Percentiles rank a stretch among this genome's conserved stretches.
phyloP scores from a whole-genome alignment of 345 rosid species.

The Draba incana region DNA sequence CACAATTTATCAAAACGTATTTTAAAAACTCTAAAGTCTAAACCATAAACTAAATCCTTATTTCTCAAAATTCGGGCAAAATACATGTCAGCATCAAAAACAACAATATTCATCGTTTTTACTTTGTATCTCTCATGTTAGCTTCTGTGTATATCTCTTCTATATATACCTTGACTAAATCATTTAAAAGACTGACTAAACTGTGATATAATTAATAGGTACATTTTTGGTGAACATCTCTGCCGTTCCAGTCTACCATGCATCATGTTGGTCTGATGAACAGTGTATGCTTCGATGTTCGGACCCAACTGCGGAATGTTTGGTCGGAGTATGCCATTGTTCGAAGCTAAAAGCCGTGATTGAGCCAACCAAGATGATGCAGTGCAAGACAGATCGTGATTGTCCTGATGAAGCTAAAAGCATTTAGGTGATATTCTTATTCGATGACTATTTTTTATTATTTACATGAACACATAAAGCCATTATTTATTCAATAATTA shows the following conservation, averaged over 20 bases:
- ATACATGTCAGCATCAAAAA: constrained; percentile 13
- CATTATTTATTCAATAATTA: no score
- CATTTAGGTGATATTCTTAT: no score
- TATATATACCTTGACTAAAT: background rate
- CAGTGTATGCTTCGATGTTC: background rate
- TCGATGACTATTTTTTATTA: no score
- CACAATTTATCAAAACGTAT: no score
- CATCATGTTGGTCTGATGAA: background rate
- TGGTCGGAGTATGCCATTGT: background rate
- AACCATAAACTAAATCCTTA: constrained; percentile 2
- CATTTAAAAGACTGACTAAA: background rate
- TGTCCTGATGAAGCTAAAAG: constrained; percentile 19
- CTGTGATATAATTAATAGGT: constrained; percentile 7
- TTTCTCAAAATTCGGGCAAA: background rate
- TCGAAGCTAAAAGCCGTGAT: background rate
- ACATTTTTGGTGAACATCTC: background rate
- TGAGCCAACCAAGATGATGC: background rate
- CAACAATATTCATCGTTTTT: background rate
- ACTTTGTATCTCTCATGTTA: constrained; percentile 7
- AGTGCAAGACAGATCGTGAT: constrained; percentile 12
- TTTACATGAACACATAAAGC: no score
- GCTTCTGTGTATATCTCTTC: background rate
- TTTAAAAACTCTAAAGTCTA: background rate
- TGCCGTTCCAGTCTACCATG: background rate
- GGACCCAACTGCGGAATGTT: background rate